A percentile compares a stretch with the other conserved stretches of the same genome.
Conservation (phyloP, 495 filamentous ascomycete species). For the Viridothelium virens region DNA sequence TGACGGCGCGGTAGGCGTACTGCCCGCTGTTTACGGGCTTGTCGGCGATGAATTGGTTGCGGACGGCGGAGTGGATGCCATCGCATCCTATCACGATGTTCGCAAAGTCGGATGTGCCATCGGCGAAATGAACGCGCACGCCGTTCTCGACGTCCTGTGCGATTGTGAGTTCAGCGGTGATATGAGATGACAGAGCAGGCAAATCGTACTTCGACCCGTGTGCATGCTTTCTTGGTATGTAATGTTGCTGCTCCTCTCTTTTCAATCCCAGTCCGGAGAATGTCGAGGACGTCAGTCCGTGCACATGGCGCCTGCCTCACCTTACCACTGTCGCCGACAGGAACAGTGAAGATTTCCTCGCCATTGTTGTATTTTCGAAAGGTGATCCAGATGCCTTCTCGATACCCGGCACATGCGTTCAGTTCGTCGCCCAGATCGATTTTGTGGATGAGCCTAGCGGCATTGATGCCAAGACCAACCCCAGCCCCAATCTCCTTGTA, state of each 20-base stretch:
- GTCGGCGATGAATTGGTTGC: conserved; percentile 22
- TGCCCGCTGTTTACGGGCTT: conserved; percentile 17
- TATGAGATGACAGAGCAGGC: not conserved
- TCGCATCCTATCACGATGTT: conserved; percentile 42
- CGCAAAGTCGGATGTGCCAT: conserved; percentile 28
- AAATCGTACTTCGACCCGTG: conserved; percentile 15
- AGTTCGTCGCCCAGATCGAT: conserved; percentile 19
- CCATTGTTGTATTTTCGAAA: conserved; percentile 21
- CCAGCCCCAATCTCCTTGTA: conserved; percentile 25
- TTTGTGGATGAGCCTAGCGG: conserved; percentile 20
- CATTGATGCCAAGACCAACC: conserved; percentile 23
- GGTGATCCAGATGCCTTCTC: conserved; percentile 18
- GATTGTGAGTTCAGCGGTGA: not conserved
- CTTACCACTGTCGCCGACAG: conserved; percentile 18
- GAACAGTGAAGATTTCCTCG: conserved; percentile 21
- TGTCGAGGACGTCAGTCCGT: conserved; percentile 19
- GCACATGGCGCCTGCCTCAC: conserved; percentile 22
- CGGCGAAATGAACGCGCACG: conserved; percentile 30
- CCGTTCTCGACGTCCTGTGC: conserved; percentile 23
- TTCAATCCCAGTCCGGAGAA: conserved; percentile 17
- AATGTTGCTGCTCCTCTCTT: conserved; percentile 19
- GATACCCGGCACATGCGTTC: conserved; percentile 19
- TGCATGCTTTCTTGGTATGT: conserved; percentile 21
- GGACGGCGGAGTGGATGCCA: conserved; percentile 33
- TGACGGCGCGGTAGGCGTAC: conserved; percentile 22